Base-by-base conservation (phyloP, 441 rosid species). In the Aquilaria agallochum region DNA sequence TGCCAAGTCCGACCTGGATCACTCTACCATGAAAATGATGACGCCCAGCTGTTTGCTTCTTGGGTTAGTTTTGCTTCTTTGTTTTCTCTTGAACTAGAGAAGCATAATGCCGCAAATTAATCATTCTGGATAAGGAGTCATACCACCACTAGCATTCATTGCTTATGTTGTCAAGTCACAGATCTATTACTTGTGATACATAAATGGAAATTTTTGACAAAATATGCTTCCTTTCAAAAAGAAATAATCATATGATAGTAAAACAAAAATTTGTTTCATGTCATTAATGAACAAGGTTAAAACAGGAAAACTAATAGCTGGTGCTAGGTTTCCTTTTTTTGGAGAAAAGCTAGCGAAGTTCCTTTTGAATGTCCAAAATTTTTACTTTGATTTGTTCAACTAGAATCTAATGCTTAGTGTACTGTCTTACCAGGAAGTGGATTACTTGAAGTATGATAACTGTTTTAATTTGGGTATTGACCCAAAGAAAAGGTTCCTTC, bases 1-100 rank as follows among this genome's bases (percentile, higher is more conserved):
- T 95, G 99, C 76, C 78, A 87, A 86, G 97, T 87, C 76, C 92
- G 91, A 63, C 96, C 97, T 0, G 99, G 99, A 72, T 95, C 99
- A n/a, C 80, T 95, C 67, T 79, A 57, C 81, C 94, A 84, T 62
- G 99, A 95, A 76, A 71, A 63, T 45, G 92, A 83, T 70, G 97
- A 95, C 66, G 96, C 99, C 20, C 53, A 72, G 42, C 67, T 80
- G 63, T 95, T 91, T 82, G 96, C 96, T 72, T 89, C 88, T 53
- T 91, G 99, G 99, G 97, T 95, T 63, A 80, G 97, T 86, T 74
- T 72, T 40, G 45, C 45, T 40, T 40, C 45, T 40, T 40, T 9
- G 56, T 9, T 13, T 60, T 20, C 56, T 40, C 45, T 40, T 34
- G 7, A 44, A 11, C 40, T 59, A 45, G 62, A 53, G 56, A 53